Evolutionary conservation across 805 yeast genomes (phyloP).

Genomic region (Metschnikowia cubensis): DNA sequence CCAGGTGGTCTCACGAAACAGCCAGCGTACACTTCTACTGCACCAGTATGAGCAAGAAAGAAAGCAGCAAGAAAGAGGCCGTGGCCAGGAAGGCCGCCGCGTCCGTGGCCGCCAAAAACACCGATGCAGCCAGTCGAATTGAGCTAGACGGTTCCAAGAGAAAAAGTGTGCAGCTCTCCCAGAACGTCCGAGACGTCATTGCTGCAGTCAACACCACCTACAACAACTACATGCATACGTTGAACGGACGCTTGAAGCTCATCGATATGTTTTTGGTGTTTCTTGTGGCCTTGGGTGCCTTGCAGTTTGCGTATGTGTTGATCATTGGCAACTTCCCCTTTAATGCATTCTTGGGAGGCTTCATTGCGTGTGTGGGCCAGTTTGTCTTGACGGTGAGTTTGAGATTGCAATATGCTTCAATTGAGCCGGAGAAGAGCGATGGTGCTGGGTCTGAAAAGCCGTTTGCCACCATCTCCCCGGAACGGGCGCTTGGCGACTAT

Average conservation of each 20-base stretch:
- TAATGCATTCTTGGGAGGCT: constrained; percentile 94
- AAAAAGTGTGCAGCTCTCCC: constrained; percentile 4
- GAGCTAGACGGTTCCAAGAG: constrained; percentile 6
- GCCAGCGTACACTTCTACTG: constrained; percentile 1
- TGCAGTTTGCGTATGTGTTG: constrained; percentile 75
- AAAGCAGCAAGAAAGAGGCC: constrained; percentile 21
- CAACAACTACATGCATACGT: constrained; percentile 28
- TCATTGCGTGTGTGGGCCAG: constrained; percentile 89
- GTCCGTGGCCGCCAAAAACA: constrained; percentile 12
- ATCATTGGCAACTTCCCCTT: constrained; percentile 90
- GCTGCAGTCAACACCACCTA: constrained; percentile 33
- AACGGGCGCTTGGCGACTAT: constrained; percentile 81
- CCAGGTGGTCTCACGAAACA: background rate
- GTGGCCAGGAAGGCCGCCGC: constrained; percentile 15
- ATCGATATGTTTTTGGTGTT: constrained; percentile 77
- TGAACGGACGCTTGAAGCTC: constrained; percentile 51
- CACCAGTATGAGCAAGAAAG: constrained; percentile 34
- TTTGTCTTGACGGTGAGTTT: constrained; percentile 83
- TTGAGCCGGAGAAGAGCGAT: constrained; percentile 1
- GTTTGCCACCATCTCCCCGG: constrained; percentile 28
- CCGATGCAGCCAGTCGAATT: background rate
- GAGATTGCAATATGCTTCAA: constrained; percentile 58
- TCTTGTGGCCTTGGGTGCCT: constrained; percentile 65
- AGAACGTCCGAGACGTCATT: constrained; percentile 23
- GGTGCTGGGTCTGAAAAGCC: background rate